These are phyloP conservation scores for Spiraea crenata DNA, from an alignment of 331 rosid species.

Conservation along the genomic window DNA sequence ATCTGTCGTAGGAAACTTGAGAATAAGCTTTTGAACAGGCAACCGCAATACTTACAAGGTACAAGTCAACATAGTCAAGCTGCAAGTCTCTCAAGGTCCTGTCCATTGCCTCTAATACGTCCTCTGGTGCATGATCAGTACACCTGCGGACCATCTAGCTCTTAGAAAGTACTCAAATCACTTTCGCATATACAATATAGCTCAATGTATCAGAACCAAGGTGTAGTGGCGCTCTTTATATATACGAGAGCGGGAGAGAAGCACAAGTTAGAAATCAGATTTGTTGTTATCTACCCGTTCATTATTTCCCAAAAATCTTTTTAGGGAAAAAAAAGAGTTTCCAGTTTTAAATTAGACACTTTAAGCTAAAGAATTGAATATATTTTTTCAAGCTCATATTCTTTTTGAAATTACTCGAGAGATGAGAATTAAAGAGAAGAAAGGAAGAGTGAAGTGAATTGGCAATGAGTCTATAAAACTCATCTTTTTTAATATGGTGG, in stretches of 20 bases:
- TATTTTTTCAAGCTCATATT: too few relatives aligned
- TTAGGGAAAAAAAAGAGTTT: too few relatives aligned
- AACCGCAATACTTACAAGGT: constrained; percentile 46
- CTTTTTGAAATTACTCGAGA: too few relatives aligned
- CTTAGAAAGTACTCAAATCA: constrained; percentile 2
- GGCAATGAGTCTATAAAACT: too few relatives aligned
- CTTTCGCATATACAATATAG: not conserved
- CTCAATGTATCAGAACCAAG: not conserved
- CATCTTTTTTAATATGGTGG: too few relatives aligned
- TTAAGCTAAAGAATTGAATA: too few relatives aligned
- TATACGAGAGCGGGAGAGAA: not conserved
- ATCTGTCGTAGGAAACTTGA: not conserved
- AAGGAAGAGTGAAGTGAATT: too few relatives aligned
- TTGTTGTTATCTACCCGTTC: not conserved
- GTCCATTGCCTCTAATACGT: constrained; percentile 52
- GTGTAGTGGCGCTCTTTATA: not conserved
- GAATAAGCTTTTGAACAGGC: not conserved
- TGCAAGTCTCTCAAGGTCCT: constrained; percentile 61
- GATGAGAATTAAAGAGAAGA: too few relatives aligned
- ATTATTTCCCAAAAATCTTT: too few relatives aligned
- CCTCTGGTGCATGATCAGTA: constrained; percentile 65
- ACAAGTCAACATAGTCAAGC: constrained; percentile 70
- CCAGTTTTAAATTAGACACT: too few relatives aligned
- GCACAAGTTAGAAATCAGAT: not conserved
- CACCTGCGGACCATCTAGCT: constrained; percentile 38